phyloP scores from a whole-genome alignment of 2,329 filamentous ascomycete genomes.

The Chalaropsis thielavioides region DNA sequence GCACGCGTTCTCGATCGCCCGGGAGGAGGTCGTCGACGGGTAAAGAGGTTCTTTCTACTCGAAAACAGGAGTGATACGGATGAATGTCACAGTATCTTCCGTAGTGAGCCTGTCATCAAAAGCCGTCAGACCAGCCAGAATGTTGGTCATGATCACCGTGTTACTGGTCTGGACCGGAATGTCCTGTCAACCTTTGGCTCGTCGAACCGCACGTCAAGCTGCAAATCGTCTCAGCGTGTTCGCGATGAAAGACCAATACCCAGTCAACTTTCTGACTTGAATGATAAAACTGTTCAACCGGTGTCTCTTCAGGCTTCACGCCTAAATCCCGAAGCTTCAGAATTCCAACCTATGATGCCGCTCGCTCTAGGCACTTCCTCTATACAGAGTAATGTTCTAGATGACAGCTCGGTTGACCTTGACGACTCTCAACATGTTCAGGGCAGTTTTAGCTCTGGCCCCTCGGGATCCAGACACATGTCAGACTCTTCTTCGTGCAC shows the following conservation, averaged over 20 bases:
- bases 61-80: slow-evolving; percentile 1
- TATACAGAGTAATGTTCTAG: too few relatives aligned
- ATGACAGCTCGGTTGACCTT: background rate
- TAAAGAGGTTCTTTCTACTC: slow-evolving; percentile 15
- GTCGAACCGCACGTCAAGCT: background rate
- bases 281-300: background rate
- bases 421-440: background rate
- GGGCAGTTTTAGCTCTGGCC: background rate
- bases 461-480: background rate
- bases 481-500: background rate
- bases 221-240: background rate
- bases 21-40: slow-evolving; percentile 4
- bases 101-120: background rate
- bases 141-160: background rate
- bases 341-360: slow-evolving; percentile 1
- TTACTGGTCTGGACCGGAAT: background rate
- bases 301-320: background rate
- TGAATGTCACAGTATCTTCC: background rate
- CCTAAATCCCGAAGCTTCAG: slow-evolving; percentile 4
- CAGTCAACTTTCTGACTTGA: background rate
- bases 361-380: background rate
- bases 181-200: background rate
- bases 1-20: slow-evolving; percentile 9
- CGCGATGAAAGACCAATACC: background rate
- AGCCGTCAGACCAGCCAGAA: background rate